These are phyloP conservation scores for Mycosarcoma maydis DNA, from an alignment of 1,284 basidiomycete genomes.

Conservation along the genomic window DNA sequence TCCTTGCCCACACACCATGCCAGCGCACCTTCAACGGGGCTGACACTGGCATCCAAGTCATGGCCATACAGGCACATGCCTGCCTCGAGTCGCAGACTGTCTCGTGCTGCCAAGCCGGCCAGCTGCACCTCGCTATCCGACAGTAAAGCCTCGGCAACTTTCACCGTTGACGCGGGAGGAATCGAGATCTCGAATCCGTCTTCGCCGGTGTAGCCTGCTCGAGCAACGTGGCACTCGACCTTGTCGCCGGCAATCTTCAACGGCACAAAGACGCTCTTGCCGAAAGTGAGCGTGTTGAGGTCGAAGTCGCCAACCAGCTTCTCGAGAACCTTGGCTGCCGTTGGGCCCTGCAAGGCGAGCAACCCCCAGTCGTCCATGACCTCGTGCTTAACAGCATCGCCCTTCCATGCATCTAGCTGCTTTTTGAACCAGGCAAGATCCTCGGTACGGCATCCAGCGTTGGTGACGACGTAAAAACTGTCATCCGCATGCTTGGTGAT, in stretches of 20 bases:
- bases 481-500: constrained; percentile 68
- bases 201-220: constrained; percentile 98
- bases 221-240: constrained; percentile 80
- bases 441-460: constrained; percentile 84
- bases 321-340: constrained; percentile 81
- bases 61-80: constrained; percentile 98
- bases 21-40: constrained; percentile 85
- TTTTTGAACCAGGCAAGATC: constrained; percentile 82
- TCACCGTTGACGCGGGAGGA: constrained; percentile 78
- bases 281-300: constrained; percentile 69
- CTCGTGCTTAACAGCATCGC: constrained; percentile 78
- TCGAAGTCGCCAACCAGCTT: constrained; percentile 71
- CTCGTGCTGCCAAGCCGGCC: constrained; percentile 90
- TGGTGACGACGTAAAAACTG: constrained; percentile 93
- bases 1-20: constrained; percentile 94
- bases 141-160: constrained; percentile 77
- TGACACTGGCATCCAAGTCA: constrained; percentile 86
- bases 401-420: constrained; percentile 70
- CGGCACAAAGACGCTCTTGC: constrained; percentile 57
- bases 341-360: constrained; percentile 89
- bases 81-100: constrained; percentile 91
- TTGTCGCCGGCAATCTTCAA: constrained; percentile 70
- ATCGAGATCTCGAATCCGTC: constrained; percentile 98
- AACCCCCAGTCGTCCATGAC: constrained; percentile 86
- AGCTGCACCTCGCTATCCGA: constrained; percentile 77